These are phyloP conservation scores for Thuidium tamariscinum DNA, from an alignment of 225 moss, liverwort and hornwort species.

Conservation along the genomic window DNA sequence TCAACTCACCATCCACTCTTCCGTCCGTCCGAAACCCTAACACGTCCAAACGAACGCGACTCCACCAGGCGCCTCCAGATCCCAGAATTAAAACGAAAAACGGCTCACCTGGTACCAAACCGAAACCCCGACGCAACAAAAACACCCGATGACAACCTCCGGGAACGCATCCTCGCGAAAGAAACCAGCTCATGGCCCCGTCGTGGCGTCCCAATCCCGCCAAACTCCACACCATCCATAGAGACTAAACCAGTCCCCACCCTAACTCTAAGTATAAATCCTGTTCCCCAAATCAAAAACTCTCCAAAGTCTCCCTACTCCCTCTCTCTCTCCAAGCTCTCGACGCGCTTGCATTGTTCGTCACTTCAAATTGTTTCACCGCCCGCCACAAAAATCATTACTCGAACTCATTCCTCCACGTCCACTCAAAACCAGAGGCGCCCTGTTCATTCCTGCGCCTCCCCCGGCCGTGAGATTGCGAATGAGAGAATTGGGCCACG, in stretches of 20 bases:
- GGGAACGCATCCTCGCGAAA: neutral
- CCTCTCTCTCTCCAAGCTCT: neutral
- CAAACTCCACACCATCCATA: neutral
- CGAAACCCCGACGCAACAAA: neutral
- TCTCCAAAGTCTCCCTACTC: neutral
- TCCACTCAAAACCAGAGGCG: no score
- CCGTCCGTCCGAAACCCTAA: slow-evolving; percentile 20
- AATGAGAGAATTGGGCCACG: neutral
- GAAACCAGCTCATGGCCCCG: slow-evolving; percentile 1
- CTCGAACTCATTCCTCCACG: neutral
- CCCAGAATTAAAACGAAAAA: neutral
- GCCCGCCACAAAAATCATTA: no score
- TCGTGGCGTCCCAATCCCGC: neutral
- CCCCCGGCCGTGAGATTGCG: neutral
- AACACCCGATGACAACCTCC: neutral
- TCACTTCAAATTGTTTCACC: neutral
- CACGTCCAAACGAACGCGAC: neutral
- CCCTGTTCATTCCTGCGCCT: neutral
- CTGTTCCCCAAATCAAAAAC: neutral
- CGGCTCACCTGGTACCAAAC: neutral
- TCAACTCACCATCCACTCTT: neutral
- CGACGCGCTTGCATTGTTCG: neutral
- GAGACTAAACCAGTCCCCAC: neutral
- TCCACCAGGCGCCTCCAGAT: neutral
- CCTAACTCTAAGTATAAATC: neutral